These are phyloP conservation scores for Rhizopus microsporus DNA, from an alignment of 371 early-diverging fungal genomes.

Conservation along the genomic window DNA sequence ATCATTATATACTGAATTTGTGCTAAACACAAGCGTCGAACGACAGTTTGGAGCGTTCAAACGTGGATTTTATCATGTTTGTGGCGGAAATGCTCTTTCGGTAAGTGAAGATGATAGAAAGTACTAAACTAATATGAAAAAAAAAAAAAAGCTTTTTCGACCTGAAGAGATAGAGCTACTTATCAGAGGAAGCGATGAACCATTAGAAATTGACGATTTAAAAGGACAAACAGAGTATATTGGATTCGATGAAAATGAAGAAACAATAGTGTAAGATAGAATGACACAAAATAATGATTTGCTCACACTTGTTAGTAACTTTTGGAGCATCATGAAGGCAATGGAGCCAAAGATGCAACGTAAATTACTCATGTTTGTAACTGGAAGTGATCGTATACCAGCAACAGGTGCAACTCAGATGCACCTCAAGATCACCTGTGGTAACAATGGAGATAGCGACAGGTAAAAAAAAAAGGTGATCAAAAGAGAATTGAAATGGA, in stretches of 20 bases:
- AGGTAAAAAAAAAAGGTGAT: slow-evolving; percentile 25
- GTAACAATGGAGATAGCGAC: slow-evolving; percentile 65
- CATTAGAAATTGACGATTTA: slow-evolving; percentile 79
- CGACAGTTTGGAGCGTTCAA: slow-evolving; percentile 89
- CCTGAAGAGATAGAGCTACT: slow-evolving; percentile 97
- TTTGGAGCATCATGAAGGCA: slow-evolving; percentile 88
- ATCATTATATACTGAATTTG: slow-evolving; percentile 79
- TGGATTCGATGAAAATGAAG: slow-evolving; percentile 61
- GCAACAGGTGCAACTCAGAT: slow-evolving; percentile 84
- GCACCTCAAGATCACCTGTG: slow-evolving; percentile 75
- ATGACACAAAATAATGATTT: too few relatives aligned
- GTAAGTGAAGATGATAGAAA: slow-evolving; percentile 18
- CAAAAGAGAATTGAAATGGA: neutral
- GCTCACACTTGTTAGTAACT: slow-evolving; percentile 44
- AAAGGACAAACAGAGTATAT: slow-evolving; percentile 81
- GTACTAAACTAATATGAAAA: slow-evolving; percentile 1
- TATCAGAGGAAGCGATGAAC: slow-evolving; percentile 89
- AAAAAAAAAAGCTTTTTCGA: slow-evolving; percentile 66
- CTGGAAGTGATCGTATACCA: slow-evolving; percentile 97
- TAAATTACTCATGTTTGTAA: slow-evolving; percentile 90
- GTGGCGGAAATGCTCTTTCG: slow-evolving; percentile 88
- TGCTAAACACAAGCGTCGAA: slow-evolving; percentile 73
- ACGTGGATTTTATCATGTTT: slow-evolving; percentile 91
- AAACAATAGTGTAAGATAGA: slow-evolving; percentile 49
- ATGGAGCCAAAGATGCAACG: slow-evolving; percentile 75